phyloP scores from a whole-genome alignment of 208 protist genomes.

The Crithidia acanthocephali region DNA sequence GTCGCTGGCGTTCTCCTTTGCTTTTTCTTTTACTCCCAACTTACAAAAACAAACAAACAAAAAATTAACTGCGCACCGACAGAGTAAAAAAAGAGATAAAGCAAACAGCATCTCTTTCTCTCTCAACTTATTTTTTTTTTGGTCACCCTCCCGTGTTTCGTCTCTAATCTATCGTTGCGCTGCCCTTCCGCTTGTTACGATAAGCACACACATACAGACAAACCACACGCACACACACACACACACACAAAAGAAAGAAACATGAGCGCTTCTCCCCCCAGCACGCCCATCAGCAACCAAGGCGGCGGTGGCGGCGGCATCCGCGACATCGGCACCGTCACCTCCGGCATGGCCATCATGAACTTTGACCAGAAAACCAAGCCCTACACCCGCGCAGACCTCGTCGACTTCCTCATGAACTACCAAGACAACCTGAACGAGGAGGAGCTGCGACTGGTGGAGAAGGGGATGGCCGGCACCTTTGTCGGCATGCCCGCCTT shows the following conservation, averaged over 20 bases:
- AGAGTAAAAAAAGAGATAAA: too few species aligned
- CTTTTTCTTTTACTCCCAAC: too few species aligned
- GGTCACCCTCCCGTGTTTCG: too few species aligned
- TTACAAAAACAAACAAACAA: too few species aligned
- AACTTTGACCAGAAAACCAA: slow-evolving; percentile 86
- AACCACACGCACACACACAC: too few species aligned
- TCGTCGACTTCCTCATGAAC: slow-evolving; percentile 74
- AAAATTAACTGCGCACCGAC: too few species aligned
- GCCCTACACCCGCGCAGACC: slow-evolving; percentile 81
- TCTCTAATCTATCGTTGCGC: too few species aligned
- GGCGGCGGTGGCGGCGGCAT: slow-evolving; percentile 69
- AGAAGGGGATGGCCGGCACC: slow-evolving; percentile 69
- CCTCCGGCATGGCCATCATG: slow-evolving; percentile 83
- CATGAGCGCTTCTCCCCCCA: slow-evolving; percentile 31
- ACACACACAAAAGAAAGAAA: not conserved
- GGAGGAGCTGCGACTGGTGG: slow-evolving; percentile 65
- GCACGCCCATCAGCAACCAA: slow-evolving; percentile 13
- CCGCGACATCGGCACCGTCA: slow-evolving; percentile 85
- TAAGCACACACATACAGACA: not conserved
- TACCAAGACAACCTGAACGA: slow-evolving; percentile 77
- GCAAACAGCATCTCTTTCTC: too few species aligned
- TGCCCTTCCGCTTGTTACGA: too few species aligned
- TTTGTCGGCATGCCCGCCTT: slow-evolving; percentile 68
- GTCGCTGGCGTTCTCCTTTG: too few species aligned
- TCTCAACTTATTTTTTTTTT: too few species aligned